phyloP scores from a whole-genome alignment of 768 basidiomycete species.

The Vararia minispora region DNA sequence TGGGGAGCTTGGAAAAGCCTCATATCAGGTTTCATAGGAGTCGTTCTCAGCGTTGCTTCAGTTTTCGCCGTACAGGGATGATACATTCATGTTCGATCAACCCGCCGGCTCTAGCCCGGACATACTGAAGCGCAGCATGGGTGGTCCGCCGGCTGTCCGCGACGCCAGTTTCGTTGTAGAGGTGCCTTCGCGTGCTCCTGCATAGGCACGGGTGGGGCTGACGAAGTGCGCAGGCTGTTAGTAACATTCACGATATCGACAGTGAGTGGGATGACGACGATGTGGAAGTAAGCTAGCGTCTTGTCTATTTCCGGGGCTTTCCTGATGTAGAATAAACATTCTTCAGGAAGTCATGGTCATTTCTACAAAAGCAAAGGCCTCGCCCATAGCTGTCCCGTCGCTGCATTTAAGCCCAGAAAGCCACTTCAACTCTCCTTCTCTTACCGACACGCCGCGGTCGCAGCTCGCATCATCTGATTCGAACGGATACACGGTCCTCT shows the following conservation, averaged over 20 bases:
- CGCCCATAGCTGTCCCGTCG: constrained; percentile 2
- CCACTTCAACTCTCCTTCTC: neutral
- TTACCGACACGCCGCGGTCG: neutral
- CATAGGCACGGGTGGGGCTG: neutral
- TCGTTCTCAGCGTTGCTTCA: constrained; percentile 11
- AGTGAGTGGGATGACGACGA: constrained; percentile 16
- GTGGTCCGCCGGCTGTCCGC: constrained; percentile 7
- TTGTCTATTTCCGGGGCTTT: neutral
- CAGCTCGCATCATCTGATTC: neutral
- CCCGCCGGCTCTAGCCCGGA: constrained; percentile 1
- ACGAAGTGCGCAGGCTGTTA: constrained; percentile 9
- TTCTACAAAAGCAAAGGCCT: constrained; percentile 7
- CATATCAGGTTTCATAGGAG: constrained; percentile 4
- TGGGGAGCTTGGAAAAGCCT: neutral
- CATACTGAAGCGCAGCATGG: constrained; percentile 1
- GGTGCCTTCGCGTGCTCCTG: constrained; percentile 3
- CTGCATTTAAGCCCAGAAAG: constrained; percentile 1
- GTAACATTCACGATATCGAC: constrained; percentile 12
- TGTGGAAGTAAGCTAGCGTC: constrained; percentile 9
- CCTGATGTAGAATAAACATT: neutral
- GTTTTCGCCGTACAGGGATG: neutral
- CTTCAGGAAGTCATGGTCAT: constrained; percentile 14
- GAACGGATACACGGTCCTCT: constrained; percentile 11
- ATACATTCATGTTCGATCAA: neutral
- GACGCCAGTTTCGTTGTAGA: constrained; percentile 14